Conservation (phyloP, 2,329 filamentous ascomycete species). For the Aspergillus brasiliensis region DNA sequence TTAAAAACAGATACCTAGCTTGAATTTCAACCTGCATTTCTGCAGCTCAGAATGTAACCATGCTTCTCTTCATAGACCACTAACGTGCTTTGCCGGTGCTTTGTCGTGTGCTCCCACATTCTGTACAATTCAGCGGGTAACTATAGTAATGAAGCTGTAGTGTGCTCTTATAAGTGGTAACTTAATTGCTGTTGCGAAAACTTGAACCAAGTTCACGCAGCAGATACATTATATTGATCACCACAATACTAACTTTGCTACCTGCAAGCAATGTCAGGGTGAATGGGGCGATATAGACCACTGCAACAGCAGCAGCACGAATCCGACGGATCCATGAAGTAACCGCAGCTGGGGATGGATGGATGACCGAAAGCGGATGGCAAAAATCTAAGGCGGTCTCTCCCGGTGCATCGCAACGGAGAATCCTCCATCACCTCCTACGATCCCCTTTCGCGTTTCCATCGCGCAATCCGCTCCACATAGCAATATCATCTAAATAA, state of each 20-base stretch:
- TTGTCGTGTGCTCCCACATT: not conserved
- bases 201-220: too few relatives aligned
- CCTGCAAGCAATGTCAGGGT: too few relatives aligned
- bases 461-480: conserved; percentile 15
- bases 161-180: too few relatives aligned
- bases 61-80: not conserved
- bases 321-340: not conserved
- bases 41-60: conserved; percentile 18
- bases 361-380: conserved; percentile 19
- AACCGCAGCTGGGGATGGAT: conserved; percentile 6
- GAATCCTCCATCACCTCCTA: conserved; percentile 19
- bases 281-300: too few relatives aligned
- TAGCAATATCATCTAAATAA: conserved; percentile 12
- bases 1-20: conserved; percentile 3
- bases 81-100: not conserved
- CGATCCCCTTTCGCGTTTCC: conserved; percentile 9
- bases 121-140: not conserved
- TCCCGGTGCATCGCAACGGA: conserved; percentile 16
- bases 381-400: conserved; percentile 24
- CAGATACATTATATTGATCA: too few relatives aligned
- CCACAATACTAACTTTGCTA: too few relatives aligned
- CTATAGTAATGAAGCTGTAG: not conserved
- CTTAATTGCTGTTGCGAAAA: too few relatives aligned
- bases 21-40: not conserved
- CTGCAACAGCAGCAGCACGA: not conserved